Evolutionary conservation across 331 rosid species (phyloP).

Genomic region (Rhamnella rubrinervis): DNA sequence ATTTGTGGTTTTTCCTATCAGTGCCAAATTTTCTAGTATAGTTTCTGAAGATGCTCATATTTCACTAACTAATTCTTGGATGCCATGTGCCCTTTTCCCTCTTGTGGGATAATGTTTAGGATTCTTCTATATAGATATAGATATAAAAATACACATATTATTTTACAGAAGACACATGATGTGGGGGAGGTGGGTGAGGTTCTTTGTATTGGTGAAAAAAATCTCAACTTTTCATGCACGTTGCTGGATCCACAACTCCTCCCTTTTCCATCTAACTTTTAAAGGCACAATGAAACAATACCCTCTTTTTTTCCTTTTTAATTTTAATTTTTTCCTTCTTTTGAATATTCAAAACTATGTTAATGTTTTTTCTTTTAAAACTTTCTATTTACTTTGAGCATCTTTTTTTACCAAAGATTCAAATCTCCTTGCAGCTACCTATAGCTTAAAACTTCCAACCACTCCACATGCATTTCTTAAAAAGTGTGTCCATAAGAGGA

Average conservation of each 20-base stretch:
- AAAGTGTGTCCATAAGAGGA: constrained; percentile 1
- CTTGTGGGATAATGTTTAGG: constrained; percentile 48
- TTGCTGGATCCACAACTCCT: constrained; percentile 57
- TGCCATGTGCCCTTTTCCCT: constrained; percentile 52
- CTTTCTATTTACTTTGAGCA: not conserved
- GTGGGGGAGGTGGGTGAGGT: constrained; percentile 53
- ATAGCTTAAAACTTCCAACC: constrained; percentile 11
- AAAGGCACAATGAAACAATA: not conserved
- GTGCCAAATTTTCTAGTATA: constrained; percentile 10
- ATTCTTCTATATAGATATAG: constrained; percentile 27
- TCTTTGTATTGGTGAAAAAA: constrained; percentile 25
- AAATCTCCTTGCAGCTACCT: not conserved
- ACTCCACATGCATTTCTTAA: constrained; percentile 28
- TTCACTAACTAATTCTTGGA: constrained; percentile 22
- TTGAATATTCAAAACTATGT: constrained; percentile 12
- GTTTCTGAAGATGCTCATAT: not conserved
- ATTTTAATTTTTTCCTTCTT: constrained; percentile 5
- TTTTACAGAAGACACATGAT: constrained; percentile 46
- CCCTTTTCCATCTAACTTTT: constrained; percentile 22
- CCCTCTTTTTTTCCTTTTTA: not conserved
- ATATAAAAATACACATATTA: not conserved
- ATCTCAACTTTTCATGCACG: constrained; percentile 40
- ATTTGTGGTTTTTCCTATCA: constrained; percentile 26
- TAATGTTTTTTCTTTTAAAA: constrained; percentile 7
- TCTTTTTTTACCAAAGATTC: constrained; percentile 3